A percentile compares a stretch with the other conserved stretches of the same genome.
phyloP scores from a whole-genome alignment of 2,329 filamentous ascomycete genomes.

The Talaromyces piceae region DNA sequence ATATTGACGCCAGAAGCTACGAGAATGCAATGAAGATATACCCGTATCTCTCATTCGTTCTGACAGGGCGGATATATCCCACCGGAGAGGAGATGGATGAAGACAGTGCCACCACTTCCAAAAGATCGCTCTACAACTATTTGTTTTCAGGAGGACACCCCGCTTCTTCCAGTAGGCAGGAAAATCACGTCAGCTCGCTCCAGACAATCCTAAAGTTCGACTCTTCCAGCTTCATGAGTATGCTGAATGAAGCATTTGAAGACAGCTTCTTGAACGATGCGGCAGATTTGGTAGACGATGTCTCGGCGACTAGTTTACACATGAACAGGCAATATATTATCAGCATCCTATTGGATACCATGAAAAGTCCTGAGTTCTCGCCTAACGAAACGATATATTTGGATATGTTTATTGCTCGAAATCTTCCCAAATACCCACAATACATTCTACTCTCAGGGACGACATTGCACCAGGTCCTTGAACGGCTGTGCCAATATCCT shows the following conservation, averaged over 20 bases:
- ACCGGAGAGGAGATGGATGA: slow-evolving; percentile 70
- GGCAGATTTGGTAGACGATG: slow-evolving; percentile 45
- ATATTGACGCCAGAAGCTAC: slow-evolving; percentile 46
- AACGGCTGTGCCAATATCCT: slow-evolving; percentile 78
- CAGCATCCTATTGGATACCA: slow-evolving; percentile 82
- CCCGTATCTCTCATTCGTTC: slow-evolving; percentile 82
- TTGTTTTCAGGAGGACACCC: slow-evolving; percentile 69
- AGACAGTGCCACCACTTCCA: slow-evolving; percentile 65
- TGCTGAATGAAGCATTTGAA: slow-evolving; percentile 94
- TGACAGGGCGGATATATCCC: slow-evolving; percentile 88
- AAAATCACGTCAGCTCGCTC: slow-evolving; percentile 79
- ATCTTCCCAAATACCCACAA: slow-evolving; percentile 92
- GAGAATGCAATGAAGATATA: slow-evolving; percentile 80
- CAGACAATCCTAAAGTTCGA: slow-evolving; percentile 80
- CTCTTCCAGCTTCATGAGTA: slow-evolving; percentile 84
- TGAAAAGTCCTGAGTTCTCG: slow-evolving; percentile 65
- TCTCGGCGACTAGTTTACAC: slow-evolving; percentile 47
- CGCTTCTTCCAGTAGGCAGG: slow-evolving; percentile 41
- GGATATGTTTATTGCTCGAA: slow-evolving; percentile 97
- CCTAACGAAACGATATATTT: slow-evolving; percentile 83
- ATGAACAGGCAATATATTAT: slow-evolving; percentile 90
- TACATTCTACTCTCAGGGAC: slow-evolving; percentile 87
- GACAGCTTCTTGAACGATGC: slow-evolving; percentile 84
- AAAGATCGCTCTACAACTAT: slow-evolving; percentile 85
- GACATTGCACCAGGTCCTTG: slow-evolving; percentile 70